These are phyloP conservation scores for Picea glauca DNA, from an alignment of 75 land plant species.

Conservation along the genomic window DNA sequence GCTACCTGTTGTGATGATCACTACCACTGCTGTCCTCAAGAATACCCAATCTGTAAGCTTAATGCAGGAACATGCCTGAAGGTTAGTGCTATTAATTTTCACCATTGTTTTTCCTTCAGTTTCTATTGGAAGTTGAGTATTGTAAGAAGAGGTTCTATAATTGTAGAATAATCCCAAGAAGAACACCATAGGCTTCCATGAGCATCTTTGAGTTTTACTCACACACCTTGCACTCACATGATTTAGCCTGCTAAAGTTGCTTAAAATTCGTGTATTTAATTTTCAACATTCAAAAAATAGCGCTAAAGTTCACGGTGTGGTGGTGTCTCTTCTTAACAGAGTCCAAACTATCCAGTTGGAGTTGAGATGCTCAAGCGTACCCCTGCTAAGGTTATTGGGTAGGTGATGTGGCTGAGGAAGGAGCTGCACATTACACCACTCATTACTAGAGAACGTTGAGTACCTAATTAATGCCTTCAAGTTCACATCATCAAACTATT, in stretches of 20 bases:
- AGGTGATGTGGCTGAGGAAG: too few species aligned
- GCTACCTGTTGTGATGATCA: constrained; percentile 66
- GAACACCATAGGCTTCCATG: background rate
- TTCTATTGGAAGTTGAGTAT: background rate
- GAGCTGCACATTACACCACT: too few species aligned
- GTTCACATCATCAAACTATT: too few species aligned
- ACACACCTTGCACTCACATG: background rate
- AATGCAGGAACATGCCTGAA: constrained; percentile 35
- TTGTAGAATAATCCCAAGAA: background rate
- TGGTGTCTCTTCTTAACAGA: constrained; percentile 21
- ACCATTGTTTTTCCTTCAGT: background rate
- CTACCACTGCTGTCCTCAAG: constrained; percentile 70
- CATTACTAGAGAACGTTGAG: too few species aligned
- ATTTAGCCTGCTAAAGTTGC: constrained; percentile 17
- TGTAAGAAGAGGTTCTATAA: background rate
- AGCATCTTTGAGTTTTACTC: background rate
- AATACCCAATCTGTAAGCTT: constrained; percentile 58
- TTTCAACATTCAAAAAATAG: background rate
- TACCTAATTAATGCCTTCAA: too few species aligned
- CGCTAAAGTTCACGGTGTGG: background rate
- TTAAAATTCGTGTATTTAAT: background rate
- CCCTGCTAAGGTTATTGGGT: constrained; percentile 19
- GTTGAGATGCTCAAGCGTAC: constrained; percentile 37
- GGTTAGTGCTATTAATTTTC: constrained; percentile 26
- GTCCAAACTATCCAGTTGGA: constrained; percentile 39